Evolutionary conservation across 768 basidiomycete genomes (phyloP), one percentile per base, ranked within the genome.

Genomic region (Dioszegia hungarica): DNA sequence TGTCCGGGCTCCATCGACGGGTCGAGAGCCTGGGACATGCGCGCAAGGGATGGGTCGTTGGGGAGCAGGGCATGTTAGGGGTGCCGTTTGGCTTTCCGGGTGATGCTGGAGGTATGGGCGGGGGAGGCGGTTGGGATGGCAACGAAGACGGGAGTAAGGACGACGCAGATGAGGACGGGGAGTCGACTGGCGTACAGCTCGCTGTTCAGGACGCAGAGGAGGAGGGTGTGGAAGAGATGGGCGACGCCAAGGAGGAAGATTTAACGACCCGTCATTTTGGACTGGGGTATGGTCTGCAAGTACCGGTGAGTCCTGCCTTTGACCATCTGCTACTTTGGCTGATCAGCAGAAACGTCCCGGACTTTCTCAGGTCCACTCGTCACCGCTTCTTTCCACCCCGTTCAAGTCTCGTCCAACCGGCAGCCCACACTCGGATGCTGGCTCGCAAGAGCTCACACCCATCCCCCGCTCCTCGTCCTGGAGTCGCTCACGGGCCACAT

Each of bases 1-100:
- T 78, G 3, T 75, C 73, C 19, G 71, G 75, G 36, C 64, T 79
- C 15, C 75, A 74, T 33, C 62, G 75, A 8, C 76, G 76, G 57
- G 77, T 72, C 9, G 71, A 65, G 31, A 77, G 74, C 34, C 57
- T 79, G 17, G 49, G 49, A 8, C 12, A 51, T 9, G 37, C 33
- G 15, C 1, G 47, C 29, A 65, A 60, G 17, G 57, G 60, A 27
- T 44, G 36, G 47, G 47, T 22, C 5, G 20, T 36, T 17, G 47
- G 47, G 10, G 29, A 34, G 34, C 34, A 38, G 25, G 36, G 36
- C 1, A 51, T 38, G 36, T 22, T 51, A 17, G 49, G 49, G 1
- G 49, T 51, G 20, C 49, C 49, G 22, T 51, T 51, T 43, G 59
- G 63, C 38, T 38, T 36, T 8, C 54, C 55, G n/a, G n/a, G n/a